These are phyloP conservation scores for Fusarium odoratissimum DNA, from an alignment of 2,329 filamentous ascomycete species.

Conservation along the genomic window DNA sequence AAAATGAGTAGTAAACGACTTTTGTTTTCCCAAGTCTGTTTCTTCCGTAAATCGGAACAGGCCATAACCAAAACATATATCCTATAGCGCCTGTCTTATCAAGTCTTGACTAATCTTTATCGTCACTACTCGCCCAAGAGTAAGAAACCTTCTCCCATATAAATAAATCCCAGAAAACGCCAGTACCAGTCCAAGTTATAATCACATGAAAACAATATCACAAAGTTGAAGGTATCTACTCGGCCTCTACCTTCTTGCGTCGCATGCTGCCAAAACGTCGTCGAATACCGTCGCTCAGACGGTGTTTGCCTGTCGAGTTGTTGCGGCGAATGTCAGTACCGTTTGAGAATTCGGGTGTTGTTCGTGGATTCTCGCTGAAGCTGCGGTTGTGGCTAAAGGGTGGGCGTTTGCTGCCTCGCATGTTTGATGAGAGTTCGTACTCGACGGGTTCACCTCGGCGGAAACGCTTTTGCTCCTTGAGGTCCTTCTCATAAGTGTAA, in stretches of 20 bases:
- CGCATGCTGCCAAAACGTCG: slow-evolving; percentile 65
- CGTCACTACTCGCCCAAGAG: slow-evolving; percentile 7
- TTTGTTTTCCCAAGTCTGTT: slow-evolving; percentile 6
- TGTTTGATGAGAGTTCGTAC: slow-evolving; percentile 62
- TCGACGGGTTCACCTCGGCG: slow-evolving; percentile 50
- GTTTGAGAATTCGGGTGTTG: slow-evolving; percentile 40
- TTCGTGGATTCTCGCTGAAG: slow-evolving; percentile 53
- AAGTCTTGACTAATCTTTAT: slow-evolving; percentile 9
- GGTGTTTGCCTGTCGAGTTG: slow-evolving; percentile 56
- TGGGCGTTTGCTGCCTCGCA: slow-evolving; percentile 34
- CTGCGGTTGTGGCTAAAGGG: slow-evolving; percentile 56
- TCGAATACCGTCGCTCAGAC: slow-evolving; percentile 63
- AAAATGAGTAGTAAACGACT: not conserved
- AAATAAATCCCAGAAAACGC: slow-evolving; percentile 8
- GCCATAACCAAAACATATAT: slow-evolving; percentile 3
- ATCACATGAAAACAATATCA: not conserved
- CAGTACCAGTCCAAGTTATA: not conserved
- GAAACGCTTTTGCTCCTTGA: slow-evolving; percentile 66
- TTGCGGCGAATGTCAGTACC: slow-evolving; percentile 50
- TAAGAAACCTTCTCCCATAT: not conserved
- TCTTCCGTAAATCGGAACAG: slow-evolving; percentile 5
- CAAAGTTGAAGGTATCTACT: not conserved
- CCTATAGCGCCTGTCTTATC: slow-evolving; percentile 12
- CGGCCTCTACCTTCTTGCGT: slow-evolving; percentile 52
- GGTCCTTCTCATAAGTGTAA: slow-evolving; percentile 75